Percentiles rank a stretch among this genome's conserved stretches.
Evolutionary conservation across 352 stramenopile genomes (phyloP).

Genomic region (Phytophthora colocasiae): DNA sequence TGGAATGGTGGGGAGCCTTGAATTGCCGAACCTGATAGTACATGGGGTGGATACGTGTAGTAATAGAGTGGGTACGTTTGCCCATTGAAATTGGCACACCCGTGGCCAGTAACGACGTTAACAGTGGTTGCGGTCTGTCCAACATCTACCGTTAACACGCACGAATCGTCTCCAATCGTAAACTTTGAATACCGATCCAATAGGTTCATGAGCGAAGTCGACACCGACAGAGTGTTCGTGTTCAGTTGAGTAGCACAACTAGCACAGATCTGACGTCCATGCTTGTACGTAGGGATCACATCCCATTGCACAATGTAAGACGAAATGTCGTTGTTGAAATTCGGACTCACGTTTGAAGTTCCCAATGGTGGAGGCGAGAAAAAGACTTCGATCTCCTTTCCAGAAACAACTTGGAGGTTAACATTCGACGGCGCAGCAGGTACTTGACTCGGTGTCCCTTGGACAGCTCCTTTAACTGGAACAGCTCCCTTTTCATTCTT

Average conservation of each 20-base stretch:
- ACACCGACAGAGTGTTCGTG: slow-evolving; percentile 41
- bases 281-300: slow-evolving; percentile 65
- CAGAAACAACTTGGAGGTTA: slow-evolving; percentile 87
- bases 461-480: slow-evolving; percentile 35
- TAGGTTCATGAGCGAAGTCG: slow-evolving; percentile 19
- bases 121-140: slow-evolving; percentile 33
- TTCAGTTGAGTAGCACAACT: slow-evolving; percentile 53
- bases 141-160: slow-evolving; percentile 43
- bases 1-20: slow-evolving; percentile 85
- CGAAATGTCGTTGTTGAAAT: slow-evolving; percentile 87
- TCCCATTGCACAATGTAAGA: slow-evolving; percentile 93
- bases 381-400: slow-evolving; percentile 88
- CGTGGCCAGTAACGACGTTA: slow-evolving; percentile 20
- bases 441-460: slow-evolving; percentile 81
- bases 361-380: slow-evolving; percentile 83
- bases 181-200: slow-evolving; percentile 40
- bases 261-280: slow-evolving; percentile 58
- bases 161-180: slow-evolving; percentile 61
- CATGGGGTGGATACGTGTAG: slow-evolving; percentile 55
- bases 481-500: slow-evolving; percentile 67
- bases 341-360: slow-evolving; percentile 59
- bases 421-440: slow-evolving; percentile 91
- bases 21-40: slow-evolving; percentile 65
- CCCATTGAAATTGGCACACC: slow-evolving; percentile 56
- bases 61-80: slow-evolving; percentile 62